Evolutionary conservation across 2,329 filamentous ascomycete species (phyloP).

Genomic region (Ophiocordyceps unilateralis): DNA sequence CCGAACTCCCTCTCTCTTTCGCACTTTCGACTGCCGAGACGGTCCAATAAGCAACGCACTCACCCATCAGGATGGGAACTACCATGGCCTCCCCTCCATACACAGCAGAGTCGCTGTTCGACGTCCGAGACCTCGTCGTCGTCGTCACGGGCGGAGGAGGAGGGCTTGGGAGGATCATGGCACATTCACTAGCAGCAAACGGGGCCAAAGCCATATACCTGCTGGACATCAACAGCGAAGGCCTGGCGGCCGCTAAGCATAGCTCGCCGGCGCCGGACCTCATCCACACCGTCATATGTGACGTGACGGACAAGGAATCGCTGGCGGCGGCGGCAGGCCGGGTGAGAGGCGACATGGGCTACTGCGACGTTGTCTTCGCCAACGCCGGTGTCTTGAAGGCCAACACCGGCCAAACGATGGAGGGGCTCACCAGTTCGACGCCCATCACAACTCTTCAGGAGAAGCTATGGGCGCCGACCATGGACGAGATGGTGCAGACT

Average conservation of each 20-base stretch:
- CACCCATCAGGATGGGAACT: background rate
- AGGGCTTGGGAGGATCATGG: background rate
- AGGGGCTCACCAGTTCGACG: background rate
- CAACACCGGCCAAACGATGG: background rate
- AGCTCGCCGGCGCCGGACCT: background rate
- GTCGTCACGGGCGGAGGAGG: background rate
- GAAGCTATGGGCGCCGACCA: background rate
- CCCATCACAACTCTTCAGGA: background rate
- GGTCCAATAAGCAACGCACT: background rate
- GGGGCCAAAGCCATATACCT: background rate
- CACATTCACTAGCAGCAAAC: background rate
- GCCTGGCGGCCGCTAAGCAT: background rate
- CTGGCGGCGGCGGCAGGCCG: background rate
- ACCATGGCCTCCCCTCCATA: background rate
- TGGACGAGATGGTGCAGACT: background rate
- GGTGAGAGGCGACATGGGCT: background rate
- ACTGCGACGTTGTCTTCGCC: background rate
- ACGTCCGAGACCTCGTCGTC: background rate
- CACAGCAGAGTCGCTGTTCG: background rate
- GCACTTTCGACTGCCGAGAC: too few species aligned
- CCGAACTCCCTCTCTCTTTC: too few species aligned
- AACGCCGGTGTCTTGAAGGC: background rate
- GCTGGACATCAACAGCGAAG: background rate
- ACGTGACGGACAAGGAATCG: background rate
- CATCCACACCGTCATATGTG: background rate